phyloP scores from a whole-genome alignment of 73 alveolate genomes.

The Paramecium pentaurelia region DNA sequence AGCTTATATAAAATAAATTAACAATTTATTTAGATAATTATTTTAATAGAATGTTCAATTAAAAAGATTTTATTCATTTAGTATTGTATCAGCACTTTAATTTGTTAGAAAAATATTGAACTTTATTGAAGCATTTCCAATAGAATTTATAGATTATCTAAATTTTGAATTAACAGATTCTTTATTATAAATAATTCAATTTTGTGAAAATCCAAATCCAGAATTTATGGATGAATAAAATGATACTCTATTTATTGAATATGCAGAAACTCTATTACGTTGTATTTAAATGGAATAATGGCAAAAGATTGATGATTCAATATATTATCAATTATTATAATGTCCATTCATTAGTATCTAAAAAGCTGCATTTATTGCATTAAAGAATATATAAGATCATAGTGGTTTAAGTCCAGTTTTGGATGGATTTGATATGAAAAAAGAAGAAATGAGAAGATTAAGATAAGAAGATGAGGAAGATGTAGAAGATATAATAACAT shows the following conservation, averaged over 20 bases:
- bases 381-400: not conserved
- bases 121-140: slow-evolving; percentile 45
- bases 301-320: not conserved
- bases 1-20: not conserved
- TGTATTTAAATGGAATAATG: not conserved
- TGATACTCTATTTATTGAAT: slow-evolving; percentile 20
- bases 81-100: slow-evolving; percentile 12
- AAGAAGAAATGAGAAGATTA: slow-evolving; percentile 9
- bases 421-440: not conserved
- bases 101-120: slow-evolving; percentile 24
- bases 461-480: not conserved
- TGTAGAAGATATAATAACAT: slow-evolving; percentile 5
- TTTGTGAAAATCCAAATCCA: not conserved
- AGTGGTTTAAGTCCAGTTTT: not conserved
- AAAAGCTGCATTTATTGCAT: slow-evolving; percentile 38
- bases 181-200: not conserved
- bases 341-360: slow-evolving; percentile 28
- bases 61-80: not conserved
- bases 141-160: slow-evolving; percentile 26
- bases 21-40: not conserved
- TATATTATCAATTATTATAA: slow-evolving; percentile 2
- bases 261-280: slow-evolving; percentile 40
- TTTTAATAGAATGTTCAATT: not conserved
- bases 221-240: slow-evolving; percentile 42
- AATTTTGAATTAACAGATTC: slow-evolving; percentile 36